Evolutionary conservation across 176 grass and related monocot genomes (phyloP), one percentile per base, ranked within the genome.

Genomic region (Bothriochloa decipiens): DNA sequence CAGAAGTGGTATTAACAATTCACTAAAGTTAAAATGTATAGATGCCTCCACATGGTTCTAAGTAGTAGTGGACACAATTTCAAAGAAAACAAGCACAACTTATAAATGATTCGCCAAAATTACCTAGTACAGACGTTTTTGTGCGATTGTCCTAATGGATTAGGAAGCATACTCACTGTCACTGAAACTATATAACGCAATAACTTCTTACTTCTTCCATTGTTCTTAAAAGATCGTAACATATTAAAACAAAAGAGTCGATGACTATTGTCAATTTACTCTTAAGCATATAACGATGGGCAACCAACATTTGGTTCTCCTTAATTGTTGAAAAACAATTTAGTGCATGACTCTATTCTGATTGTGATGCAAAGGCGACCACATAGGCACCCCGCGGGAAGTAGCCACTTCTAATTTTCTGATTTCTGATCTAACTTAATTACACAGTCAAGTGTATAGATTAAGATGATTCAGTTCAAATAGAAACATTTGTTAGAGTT

Each of bases 381-480:
- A 7, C 3, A 18, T 26, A 35, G 28, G 65, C 6, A 77, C 53
- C 28, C 9, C 2, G 9, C 1, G 6, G 26, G 0, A 35, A 70
- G 20, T 70, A 70, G 47, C 10, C 10, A 49, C 13, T 61, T 37
- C 66, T 49, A 47, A 6, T 74, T 13, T 49, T 29, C 11, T 39
- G n/a, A 53, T 26, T 81, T 55, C 32, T 82, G 11, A 53, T 84
- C 45, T 41, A 68, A 76, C 66, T 77, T 58, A 3, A 60, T 40
- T 84, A 68, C 2, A 20, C 23, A n/a, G 16, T 49, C 46, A 70
- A 32, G 36, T 33, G 7, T 7, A 26, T 4, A 35, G n/a, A 37
- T 62, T 72, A 18, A 57, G 12, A 46, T 45, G 20, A 18, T 55
- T 35, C 36, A 46, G 64, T 35, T 61, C 15, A 27, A 76, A 26